Evolutionary conservation across 2,329 filamentous ascomycete species (phyloP), one percentile per base, ranked within the genome.

Genomic region (Beauveria brongniartii): DNA sequence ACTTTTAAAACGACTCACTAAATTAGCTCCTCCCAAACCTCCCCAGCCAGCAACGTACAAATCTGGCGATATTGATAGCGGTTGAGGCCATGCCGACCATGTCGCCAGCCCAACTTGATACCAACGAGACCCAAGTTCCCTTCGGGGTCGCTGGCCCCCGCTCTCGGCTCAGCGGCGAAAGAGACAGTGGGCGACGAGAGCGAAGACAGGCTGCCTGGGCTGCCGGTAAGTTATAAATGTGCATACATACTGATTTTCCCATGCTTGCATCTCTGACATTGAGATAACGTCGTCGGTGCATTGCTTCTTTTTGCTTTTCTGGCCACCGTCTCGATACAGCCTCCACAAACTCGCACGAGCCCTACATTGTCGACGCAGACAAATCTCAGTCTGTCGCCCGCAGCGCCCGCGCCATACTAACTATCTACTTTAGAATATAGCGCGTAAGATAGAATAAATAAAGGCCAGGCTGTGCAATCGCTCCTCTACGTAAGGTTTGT

Each of bases 391-490:
- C 41, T 7, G n/a, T 20, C 40, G 41, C 18, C 41, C 18, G 26
- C 6, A 28, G 26, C 26, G 26, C 26, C 26, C 26, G 18, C 26
- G 26, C 26, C 26, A 28, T 43, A 43, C 16, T 43, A 43, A 20
- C 18, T 16, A 18, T 43, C 16, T 5, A 7, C 18, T 40, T 40
- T 24, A 46, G 20, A 6, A 24, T 46, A 22, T 20, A 28, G 8
- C 37, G 34, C 20, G 51, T 54, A 7, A 41, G 20, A n/a, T 54
- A 22, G 6, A 22, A 54, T 10, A 22, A 54, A 14, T 5, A 9
- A 9, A 16, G 51, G 20, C 51, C 37, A 28, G 26, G 26, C 74
- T 56, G 72, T 80, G 41, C 43, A 56, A 28, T 28, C 28, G 28
- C 28, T 28, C 28, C 28, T 28, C 8, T 9, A 28, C n/a, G n/a